Evolutionary conservation across 148 eudicot genomes (phyloP), one percentile per base, ranked within the genome.

Genomic region (Vaccinium myrtillus): DNA sequence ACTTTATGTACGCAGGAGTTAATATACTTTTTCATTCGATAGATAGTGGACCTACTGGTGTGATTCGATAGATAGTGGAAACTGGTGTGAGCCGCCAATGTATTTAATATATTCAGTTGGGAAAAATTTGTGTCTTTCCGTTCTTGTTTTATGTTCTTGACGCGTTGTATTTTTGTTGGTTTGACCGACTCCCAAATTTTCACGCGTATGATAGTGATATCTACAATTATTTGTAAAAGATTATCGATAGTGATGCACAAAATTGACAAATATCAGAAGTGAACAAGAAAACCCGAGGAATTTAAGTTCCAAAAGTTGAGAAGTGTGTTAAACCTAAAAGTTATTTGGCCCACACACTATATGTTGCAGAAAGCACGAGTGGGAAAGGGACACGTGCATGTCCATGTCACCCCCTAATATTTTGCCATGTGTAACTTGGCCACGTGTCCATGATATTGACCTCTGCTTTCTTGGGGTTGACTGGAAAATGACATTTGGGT

Each of bases 391-490:
- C 74, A 61, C 54, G 74, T 69, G 43, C 39, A 16, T 48, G 58
- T 48, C 56, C 32, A 11, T 8, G 36, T 65, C 75, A 23, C 54
- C 56, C 46, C 73, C 36, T 81, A 48, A 53, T 46, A 21, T 46
- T 39, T 11, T 46, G 83, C 83, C 83, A 80, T 12, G 54, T 61
- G 18, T 36, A 48, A 32, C 16, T 11, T 15, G 16, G 21, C 63
- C 82, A 56, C 81, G 23, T 7, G 69, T 32, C 16, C 25, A 5
- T 36, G 69, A 79, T 8, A 56, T 19, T 30, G 70, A 79, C 69
- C 12, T 55, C 2, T 56, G 48, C 53, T 80, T 80, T 63, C 30
- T n/a, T 81, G 10, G 53, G 54, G 75, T 65, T 65, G 81, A 55
- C 63, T 54, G 39, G 11, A 51, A 32, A 13, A 55, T 3, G 81